A percentile compares a stretch with the other conserved stretches of the same genome.
Conservation (phyloP, 2,329 filamentous ascomycete species). For the Fonsecaea monophora region DNA sequence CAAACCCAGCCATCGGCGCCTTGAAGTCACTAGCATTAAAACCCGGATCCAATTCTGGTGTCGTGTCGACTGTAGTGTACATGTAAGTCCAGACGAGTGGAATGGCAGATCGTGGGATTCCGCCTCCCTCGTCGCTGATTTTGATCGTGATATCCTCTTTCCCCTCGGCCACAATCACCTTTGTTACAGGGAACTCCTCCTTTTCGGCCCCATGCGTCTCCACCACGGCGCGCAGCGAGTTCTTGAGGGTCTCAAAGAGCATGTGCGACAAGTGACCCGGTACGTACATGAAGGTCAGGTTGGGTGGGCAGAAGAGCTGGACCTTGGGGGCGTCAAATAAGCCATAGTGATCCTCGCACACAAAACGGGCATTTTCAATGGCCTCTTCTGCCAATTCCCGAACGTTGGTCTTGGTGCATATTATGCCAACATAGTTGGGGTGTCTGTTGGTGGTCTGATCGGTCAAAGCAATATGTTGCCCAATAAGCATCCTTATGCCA, state of each 20-base stretch:
- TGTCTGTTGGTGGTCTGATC: conserved; percentile 90
- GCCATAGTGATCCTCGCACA: conserved; percentile 98
- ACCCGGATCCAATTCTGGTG: conserved; percentile 91
- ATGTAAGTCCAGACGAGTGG: conserved; percentile 99
- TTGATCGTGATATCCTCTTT: conserved; percentile 99
- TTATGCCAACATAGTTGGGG: conserved; percentile 95
- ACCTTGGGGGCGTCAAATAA: conserved; percentile 96
- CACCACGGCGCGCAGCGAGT: conserved; percentile 94
- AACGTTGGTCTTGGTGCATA: conserved; percentile 98
- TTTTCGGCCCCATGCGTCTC: conserved; percentile 94
- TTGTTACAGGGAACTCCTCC: conserved; percentile 93
- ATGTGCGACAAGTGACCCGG: conserved; percentile 98
- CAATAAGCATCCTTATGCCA: conserved; percentile 98
- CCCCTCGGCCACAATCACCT: conserved; percentile 96
- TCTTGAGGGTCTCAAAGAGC: conserved; percentile 99
- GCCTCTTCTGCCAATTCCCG: conserved; percentile 93
- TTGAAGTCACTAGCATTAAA: conserved; percentile 99
- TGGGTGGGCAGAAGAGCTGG: conserved; percentile 91
- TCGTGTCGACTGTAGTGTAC: conserved; percentile 98
- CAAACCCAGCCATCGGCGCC: conserved; percentile 97
- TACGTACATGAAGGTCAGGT: conserved; percentile 99
- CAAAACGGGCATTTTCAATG: conserved; percentile 98
- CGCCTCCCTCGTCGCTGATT: conserved; percentile 93
- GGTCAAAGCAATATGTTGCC: conserved; percentile 95
- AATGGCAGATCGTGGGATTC: conserved; percentile 90